Evolutionary conservation across 148 eudicot species (phyloP).

Genomic region (Camellia granthamiana): DNA sequence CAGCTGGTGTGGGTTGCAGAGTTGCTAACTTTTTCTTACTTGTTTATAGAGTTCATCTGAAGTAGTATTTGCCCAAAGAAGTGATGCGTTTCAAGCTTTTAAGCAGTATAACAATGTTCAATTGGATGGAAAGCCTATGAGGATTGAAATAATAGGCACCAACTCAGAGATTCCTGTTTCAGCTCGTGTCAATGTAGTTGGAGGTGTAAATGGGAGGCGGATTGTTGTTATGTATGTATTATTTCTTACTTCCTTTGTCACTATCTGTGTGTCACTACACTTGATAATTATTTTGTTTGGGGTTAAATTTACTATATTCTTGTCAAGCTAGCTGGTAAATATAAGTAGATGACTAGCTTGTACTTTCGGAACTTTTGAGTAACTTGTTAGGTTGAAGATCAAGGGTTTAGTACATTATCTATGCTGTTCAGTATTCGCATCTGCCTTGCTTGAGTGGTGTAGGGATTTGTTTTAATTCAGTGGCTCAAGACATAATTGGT

Average conservation of each 20-base stretch:
- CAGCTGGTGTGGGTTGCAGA: too few relatives aligned
- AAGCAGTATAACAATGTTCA: conserved; percentile 85
- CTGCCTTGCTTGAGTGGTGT: background rate
- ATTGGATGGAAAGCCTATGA: conserved; percentile 90
- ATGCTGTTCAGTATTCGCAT: background rate
- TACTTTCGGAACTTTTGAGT: background rate
- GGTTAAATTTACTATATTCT: background rate
- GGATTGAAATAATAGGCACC: conserved; percentile 66
- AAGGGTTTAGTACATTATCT: background rate
- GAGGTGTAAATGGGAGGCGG: conserved; percentile 72
- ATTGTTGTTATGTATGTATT: conserved; percentile 63
- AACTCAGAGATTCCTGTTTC: conserved; percentile 55
- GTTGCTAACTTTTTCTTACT: background rate
- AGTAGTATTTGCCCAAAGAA: conserved; percentile 72
- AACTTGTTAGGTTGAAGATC: background rate
- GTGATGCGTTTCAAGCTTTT: conserved; percentile 86
- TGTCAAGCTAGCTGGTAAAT: background rate
- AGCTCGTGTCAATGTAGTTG: conserved; percentile 78
- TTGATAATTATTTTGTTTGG: background rate
- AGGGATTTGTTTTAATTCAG: background rate
- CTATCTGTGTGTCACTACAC: background rate
- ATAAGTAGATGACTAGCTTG: background rate
- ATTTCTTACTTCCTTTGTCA: background rate
- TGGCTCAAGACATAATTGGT: background rate
- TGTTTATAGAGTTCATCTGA: conserved; percentile 87